Evolutionary conservation across 768 basidiomycete species (phyloP), one percentile per base, ranked within the genome.

Genomic region (Pholiota molesta): DNA sequence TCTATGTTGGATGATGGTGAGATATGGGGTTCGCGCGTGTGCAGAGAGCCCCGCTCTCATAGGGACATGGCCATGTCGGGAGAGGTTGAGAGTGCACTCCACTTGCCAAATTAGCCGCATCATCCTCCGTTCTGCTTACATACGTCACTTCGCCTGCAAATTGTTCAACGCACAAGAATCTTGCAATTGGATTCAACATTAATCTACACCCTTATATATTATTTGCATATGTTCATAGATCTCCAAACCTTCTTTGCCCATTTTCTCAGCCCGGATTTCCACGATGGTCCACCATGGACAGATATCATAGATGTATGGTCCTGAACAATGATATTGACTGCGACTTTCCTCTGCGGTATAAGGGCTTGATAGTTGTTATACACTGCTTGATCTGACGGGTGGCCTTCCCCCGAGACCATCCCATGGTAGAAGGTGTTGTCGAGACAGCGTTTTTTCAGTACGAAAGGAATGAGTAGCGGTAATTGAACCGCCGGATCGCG

Each of bases 31-130:
- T 69, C 60, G 60, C 56, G 57, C 57, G 57, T 59, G 57, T 55
- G 60, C 52, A 49, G 69, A 71, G 71, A 73, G 74, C 70, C 72
- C 72, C 67, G 73, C 73, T 76, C 75, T 79, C 75, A 78, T 66
- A 74, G 62, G 70, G 67, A 72, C 75, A 78, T 76, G 23, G 65
- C 68, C 52, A 63, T 54, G 57, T 61, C 55, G 57, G 63, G 60
- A 66, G 61, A 45, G 56, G 59, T 60, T 19, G 65, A 57, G 63
- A 67, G 64, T n/a, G 35, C 62, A 61, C 59, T 65, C 61, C 60
- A 65, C 60, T 51, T n/a, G 47, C 44, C 62, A 57, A 63, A 55
- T 63, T 63, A 61, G 61, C 66, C 53, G 56, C 40, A 64, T 65
- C 59, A 28, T 55, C 57, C 37, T 21, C 19, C 6, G 44, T 35